These are phyloP conservation scores for Pseudocercospora fijiensis DNA, from an alignment of 2,329 filamentous ascomycete genomes.

Conservation along the genomic window DNA sequence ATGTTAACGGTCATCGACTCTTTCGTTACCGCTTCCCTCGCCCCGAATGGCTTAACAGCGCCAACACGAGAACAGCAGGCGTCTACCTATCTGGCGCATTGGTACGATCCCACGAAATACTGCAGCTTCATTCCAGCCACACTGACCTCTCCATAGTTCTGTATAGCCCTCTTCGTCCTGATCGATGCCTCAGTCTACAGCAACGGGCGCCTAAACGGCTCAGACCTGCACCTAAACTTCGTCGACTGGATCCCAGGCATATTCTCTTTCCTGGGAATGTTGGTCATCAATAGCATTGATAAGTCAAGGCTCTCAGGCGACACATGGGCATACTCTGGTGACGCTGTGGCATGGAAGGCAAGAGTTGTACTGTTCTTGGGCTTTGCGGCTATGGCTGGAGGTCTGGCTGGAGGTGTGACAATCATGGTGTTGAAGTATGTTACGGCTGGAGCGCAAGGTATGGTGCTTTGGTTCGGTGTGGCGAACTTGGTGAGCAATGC, in stretches of 20 bases:
- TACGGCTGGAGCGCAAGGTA: conserved; percentile 58
- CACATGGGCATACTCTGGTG: conserved; percentile 62
- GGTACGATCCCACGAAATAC: conserved; percentile 45
- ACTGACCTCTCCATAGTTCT: conserved; percentile 53
- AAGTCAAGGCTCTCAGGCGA: conserved; percentile 65
- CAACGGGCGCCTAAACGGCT: conserved; percentile 60
- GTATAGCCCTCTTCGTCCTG: conserved; percentile 67
- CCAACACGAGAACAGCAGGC: conserved; percentile 62
- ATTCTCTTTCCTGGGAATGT: conserved; percentile 67
- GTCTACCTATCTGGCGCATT: conserved; percentile 66
- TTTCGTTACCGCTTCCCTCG: conserved; percentile 69
- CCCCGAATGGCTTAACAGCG: conserved; percentile 66
- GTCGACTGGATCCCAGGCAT: conserved; percentile 72
- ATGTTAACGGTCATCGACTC: conserved; percentile 48
- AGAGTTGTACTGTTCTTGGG: conserved; percentile 66
- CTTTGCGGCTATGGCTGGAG: conserved; percentile 67
- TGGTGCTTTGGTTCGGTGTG: conserved; percentile 66
- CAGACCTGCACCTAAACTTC: conserved; percentile 62
- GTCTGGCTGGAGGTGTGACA: conserved; percentile 65
- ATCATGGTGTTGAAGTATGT: conserved; percentile 69
- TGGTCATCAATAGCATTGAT: conserved; percentile 71
- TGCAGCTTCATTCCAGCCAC: neutral
- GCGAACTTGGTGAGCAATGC: conserved; percentile 65
- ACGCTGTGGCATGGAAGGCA: conserved; percentile 69
- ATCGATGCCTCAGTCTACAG: conserved; percentile 66